A percentile compares a stretch with the other conserved stretches of the same genome.
These are phyloP conservation scores for Phytophthora kernoviae DNA, from an alignment of 352 stramenopile species.

Conservation along the genomic window DNA sequence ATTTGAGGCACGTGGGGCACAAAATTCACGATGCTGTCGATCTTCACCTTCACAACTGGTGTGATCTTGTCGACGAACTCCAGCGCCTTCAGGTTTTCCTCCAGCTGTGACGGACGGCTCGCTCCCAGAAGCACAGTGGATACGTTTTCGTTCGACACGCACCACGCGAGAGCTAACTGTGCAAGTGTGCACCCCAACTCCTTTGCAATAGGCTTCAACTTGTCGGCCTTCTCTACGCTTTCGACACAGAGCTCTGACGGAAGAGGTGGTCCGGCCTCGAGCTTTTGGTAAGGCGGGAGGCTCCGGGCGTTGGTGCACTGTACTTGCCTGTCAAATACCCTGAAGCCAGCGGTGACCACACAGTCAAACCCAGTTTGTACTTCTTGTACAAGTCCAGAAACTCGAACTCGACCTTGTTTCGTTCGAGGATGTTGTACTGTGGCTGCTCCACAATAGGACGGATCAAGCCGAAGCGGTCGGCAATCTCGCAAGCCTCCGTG, in stretches of 20 bases:
- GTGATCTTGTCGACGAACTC: background rate
- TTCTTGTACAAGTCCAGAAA: conserved; percentile 45
- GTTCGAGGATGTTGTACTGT: conserved; percentile 65
- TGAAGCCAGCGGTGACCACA: conserved; percentile 44
- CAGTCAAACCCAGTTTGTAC: conserved; percentile 56
- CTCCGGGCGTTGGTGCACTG: conserved; percentile 23
- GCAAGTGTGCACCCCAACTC: background rate
- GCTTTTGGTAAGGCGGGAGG: conserved; percentile 29
- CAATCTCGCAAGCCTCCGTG: conserved; percentile 15
- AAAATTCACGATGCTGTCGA: no score
- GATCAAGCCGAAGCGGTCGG: conserved; percentile 40
- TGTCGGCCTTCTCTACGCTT: background rate
- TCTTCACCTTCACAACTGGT: no score
- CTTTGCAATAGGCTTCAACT: background rate
- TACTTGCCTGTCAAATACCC: conserved; percentile 66
- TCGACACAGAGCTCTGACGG: background rate
- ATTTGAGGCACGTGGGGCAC: background rate
- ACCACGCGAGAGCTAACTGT: background rate
- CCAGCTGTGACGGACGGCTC: background rate
- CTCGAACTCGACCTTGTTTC: conserved; percentile 50
- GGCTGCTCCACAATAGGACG: conserved; percentile 55
- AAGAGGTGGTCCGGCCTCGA: background rate
- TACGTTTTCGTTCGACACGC: background rate
- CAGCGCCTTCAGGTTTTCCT: background rate
- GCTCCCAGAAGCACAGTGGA: background rate